phyloP scores from a whole-genome alignment of 805 yeast species.

The Middelhovenomyces tepae region DNA sequence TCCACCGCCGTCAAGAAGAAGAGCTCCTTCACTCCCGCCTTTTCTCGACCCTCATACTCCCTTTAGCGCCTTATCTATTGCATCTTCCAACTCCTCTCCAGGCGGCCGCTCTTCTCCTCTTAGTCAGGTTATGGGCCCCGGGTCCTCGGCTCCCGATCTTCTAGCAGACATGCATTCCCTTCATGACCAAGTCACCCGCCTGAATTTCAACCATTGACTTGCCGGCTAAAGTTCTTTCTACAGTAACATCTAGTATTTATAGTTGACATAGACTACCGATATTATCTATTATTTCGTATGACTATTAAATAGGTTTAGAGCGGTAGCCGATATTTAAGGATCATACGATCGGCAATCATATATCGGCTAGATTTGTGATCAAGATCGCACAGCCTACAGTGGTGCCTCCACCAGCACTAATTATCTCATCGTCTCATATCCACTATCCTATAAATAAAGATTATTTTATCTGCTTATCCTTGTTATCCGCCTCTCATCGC shows the following conservation, averaged over 20 bases:
- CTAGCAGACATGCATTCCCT: constrained; percentile 57
- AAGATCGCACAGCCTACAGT: too few species aligned
- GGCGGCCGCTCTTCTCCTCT: constrained; percentile 5
- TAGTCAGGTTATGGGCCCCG: constrained; percentile 3
- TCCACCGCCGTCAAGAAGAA: constrained; percentile 20
- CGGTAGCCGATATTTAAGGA: too few species aligned
- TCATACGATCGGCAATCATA: too few species aligned
- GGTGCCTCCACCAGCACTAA: too few species aligned
- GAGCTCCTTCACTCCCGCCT: constrained; percentile 30
- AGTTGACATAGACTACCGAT: constrained; percentile 3
- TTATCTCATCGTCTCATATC: too few species aligned
- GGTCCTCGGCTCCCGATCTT: constrained; percentile 34
- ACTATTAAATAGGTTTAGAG: too few species aligned
- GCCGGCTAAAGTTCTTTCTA: constrained; percentile 4
- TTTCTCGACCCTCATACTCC: constrained; percentile 16
- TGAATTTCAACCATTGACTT: constrained; percentile 20
- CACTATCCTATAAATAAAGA: too few species aligned
- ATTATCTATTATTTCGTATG: constrained; percentile 1
- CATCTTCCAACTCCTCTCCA: constrained; percentile 9
- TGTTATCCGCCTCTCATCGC: constrained; percentile 1
- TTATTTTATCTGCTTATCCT: too few species aligned
- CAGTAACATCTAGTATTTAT: constrained; percentile 6
- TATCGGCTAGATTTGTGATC: too few species aligned
- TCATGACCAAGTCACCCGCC: constrained; percentile 60
- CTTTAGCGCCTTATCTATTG: constrained; percentile 8